phyloP scores from a whole-genome alignment of 164 flowering plant genomes.

The Sextonia rubra region DNA sequence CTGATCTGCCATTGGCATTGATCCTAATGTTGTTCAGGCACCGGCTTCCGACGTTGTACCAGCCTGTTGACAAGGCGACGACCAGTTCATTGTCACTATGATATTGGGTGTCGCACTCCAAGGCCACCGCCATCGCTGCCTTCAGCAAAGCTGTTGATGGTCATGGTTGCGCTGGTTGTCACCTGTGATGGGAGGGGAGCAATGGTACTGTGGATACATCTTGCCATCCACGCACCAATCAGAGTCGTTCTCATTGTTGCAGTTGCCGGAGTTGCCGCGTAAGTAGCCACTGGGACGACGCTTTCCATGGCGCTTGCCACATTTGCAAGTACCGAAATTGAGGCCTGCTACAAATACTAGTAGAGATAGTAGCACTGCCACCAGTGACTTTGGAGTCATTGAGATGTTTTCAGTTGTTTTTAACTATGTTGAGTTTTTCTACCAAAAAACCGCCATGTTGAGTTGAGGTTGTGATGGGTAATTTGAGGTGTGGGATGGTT shows the following conservation, averaged over 20 bases:
- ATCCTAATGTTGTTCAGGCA: constrained; percentile 4
- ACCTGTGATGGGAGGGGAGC: constrained; percentile 18
- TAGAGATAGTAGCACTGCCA: not conserved
- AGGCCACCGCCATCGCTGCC: constrained; percentile 27
- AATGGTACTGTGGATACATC: constrained; percentile 4
- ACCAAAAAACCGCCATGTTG: too few species aligned
- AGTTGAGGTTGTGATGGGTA: too few species aligned
- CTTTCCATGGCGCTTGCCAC: not conserved
- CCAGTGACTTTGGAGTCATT: not conserved
- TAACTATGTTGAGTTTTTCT: too few species aligned
- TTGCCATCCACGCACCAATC: constrained; percentile 8
- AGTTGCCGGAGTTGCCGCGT: not conserved
- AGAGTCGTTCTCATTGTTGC: not conserved
- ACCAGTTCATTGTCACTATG: constrained; percentile 1
- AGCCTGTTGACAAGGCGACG: not conserved
- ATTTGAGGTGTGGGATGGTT: too few species aligned
- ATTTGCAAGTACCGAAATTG: not conserved
- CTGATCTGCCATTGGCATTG: constrained; percentile 4
- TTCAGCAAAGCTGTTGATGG: constrained; percentile 17
- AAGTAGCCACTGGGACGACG: not conserved
- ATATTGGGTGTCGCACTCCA: constrained; percentile 21
- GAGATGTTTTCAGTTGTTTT: too few species aligned
- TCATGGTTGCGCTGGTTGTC: constrained; percentile 15
- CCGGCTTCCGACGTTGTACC: constrained; percentile 3
- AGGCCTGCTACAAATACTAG: not conserved